Evolutionary conservation across 495 filamentous ascomycete genomes (phyloP).

Genomic region (Cladorrhinum samala): DNA sequence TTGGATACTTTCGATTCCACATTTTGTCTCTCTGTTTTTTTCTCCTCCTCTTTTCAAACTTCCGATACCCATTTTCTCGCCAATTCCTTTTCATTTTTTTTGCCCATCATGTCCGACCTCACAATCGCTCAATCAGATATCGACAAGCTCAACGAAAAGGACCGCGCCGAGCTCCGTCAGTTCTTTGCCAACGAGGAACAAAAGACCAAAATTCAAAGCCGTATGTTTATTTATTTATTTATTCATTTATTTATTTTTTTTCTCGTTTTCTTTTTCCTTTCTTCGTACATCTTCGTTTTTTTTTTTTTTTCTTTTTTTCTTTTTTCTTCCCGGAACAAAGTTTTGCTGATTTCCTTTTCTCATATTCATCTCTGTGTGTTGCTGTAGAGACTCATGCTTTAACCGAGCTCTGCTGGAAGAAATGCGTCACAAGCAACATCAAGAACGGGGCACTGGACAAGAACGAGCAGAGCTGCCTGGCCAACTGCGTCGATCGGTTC

Average conservation of each 20-base stretch:
- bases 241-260: background rate
- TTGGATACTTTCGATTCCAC: no score
- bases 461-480: constrained; percentile 70
- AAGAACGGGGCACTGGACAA: constrained; percentile 61
- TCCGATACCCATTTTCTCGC: background rate
- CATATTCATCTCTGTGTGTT: no score
- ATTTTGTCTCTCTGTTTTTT: no score
- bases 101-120: constrained; percentile 31
- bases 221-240: constrained; percentile 44
- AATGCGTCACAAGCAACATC: constrained; percentile 69
- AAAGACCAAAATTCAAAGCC: constrained; percentile 70
- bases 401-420: constrained; percentile 87
- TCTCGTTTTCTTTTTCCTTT: background rate
- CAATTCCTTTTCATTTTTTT: background rate
- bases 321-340: background rate
- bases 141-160: constrained; percentile 67
- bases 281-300: background rate
- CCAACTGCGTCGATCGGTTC: constrained; percentile 91
- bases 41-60: background rate
- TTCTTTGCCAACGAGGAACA: constrained; percentile 75
- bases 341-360: no score
- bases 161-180: constrained; percentile 81
- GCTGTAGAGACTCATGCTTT: constrained; percentile 69
- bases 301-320: background rate
- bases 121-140: constrained; percentile 47